These are phyloP conservation scores for Bipolaris gigantea DNA, from an alignment of 2,329 filamentous ascomycete species.

Conservation along the genomic window DNA sequence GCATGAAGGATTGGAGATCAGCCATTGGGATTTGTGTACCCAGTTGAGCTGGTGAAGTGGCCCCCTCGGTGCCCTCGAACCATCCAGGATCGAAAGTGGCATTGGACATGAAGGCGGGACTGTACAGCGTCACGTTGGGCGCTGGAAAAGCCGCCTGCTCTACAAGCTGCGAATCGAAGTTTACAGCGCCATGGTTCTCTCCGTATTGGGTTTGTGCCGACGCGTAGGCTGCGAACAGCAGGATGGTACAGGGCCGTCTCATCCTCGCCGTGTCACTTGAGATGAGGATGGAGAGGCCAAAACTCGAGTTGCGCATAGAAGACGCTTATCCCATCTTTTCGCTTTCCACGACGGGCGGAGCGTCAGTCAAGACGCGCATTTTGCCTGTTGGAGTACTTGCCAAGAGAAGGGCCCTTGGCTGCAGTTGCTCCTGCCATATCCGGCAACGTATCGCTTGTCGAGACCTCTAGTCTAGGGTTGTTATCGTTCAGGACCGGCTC, in stretches of 20 bases:
- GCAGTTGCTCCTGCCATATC: conserved; percentile 20
- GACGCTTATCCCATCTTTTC: background rate
- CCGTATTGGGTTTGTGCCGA: conserved; percentile 36
- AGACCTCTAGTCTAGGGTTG: background rate
- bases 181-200: conserved; percentile 33
- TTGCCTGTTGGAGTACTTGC: conserved; percentile 21
- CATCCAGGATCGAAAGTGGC: conserved; percentile 35
- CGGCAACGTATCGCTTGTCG: background rate
- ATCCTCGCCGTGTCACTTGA: background rate
- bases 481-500: conserved; percentile 3
- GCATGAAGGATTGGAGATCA: conserved; percentile 17
- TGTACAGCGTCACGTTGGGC: conserved; percentile 35
- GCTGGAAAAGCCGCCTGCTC: conserved; percentile 41
- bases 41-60: conserved; percentile 24
- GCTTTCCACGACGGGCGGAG: conserved; percentile 12
- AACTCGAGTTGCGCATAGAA: background rate
- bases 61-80: conserved; percentile 35
- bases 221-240: conserved; percentile 19
- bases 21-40: conserved; percentile 7
- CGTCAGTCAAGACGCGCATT: conserved; percentile 25
- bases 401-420: conserved; percentile 21
- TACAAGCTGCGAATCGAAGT: conserved; percentile 35
- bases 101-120: conserved; percentile 37
- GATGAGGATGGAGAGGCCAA: background rate
- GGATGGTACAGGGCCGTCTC: background rate